Percentiles rank a stretch among this genome's conserved stretches.
Conservation (phyloP, 495 filamentous ascomycete species). For the Lasiosphaeria hispida region DNA sequence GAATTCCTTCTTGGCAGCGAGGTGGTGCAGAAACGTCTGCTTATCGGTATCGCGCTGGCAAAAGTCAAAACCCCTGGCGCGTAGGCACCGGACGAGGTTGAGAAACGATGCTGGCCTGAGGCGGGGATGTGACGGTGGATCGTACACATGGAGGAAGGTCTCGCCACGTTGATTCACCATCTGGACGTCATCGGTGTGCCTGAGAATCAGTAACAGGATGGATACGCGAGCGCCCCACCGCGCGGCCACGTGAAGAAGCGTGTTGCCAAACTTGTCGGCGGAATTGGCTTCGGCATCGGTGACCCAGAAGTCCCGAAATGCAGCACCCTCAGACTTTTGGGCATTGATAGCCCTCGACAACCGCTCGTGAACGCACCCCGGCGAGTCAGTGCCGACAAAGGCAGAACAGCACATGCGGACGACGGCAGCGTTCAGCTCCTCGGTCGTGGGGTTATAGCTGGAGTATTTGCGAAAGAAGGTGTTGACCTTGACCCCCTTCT, state of each 20-base stretch:
- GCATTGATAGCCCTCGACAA: constrained; percentile 31
- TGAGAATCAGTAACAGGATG: constrained; percentile 28
- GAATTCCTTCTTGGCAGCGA: constrained; percentile 29
- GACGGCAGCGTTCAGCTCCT: constrained; percentile 31
- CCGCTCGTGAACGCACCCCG: constrained; percentile 28
- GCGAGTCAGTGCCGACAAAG: constrained; percentile 7
- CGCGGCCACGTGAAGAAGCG: constrained; percentile 32
- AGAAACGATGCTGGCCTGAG: constrained; percentile 31
- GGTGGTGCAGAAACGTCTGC: constrained; percentile 30
- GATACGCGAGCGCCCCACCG: constrained; percentile 35
- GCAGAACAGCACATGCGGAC: constrained; percentile 30
- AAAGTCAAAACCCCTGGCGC: constrained; percentile 32
- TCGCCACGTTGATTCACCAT: constrained; percentile 33
- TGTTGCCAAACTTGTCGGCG: constrained; percentile 33
- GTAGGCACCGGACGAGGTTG: constrained; percentile 30
- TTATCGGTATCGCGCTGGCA: constrained; percentile 33
- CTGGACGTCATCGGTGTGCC: constrained; percentile 31
- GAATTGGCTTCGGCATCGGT: constrained; percentile 32
- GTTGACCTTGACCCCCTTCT: constrained; percentile 16
- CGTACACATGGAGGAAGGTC: constrained; percentile 34
- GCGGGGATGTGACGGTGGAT: constrained; percentile 26
- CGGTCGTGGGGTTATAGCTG: constrained; percentile 21
- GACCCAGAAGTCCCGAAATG: constrained; percentile 27
- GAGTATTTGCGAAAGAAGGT: constrained; percentile 25
- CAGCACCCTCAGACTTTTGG: constrained; percentile 23